Evolutionary conservation across 1,139 yeast genomes (phyloP), one percentile per base, ranked within the genome.

Genomic region (Cylindricascospora bacillispora): DNA sequence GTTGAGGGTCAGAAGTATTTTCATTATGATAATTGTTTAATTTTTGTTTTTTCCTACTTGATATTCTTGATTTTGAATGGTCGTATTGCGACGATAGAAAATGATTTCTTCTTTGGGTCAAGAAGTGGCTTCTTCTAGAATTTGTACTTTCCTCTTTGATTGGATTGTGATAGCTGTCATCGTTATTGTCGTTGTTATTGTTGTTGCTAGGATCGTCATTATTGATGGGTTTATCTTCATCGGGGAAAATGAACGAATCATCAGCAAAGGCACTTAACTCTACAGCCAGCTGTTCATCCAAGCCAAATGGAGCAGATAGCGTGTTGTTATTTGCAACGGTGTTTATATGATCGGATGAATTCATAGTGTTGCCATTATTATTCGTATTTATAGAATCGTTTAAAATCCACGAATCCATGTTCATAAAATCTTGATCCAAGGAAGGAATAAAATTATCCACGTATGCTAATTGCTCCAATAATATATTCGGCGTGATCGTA

Each of bases 251-350:
- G 42, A 78, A 78, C 6, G 78, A 66, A 38, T 77, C 85, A 44
- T 78, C 85, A 1, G 85, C 86, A 62, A 78, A 78, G 1, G 83
- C 85, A 12, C 83, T 79, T 41, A 78, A 60, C 49, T 78, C 89
- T 21, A 77, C 70, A 17, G 79, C 71, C 17, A 77, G 56, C 41
- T 77, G 77, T 33, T 77, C 81, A 45, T 77, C 85, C 23, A 71
- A 65, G 35, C 65, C 72, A 15, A 24, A 13, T 18, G 21, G 15
- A 7, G 18, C 11, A 6, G 20, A n/a, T 4, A 6, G n/a, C 13
- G 33, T 17, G 21, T 31, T 27, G 13, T 26, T 28, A 10, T 25
- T 22, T 13, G 12, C 19, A 12, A 15, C 17, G 17, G 18, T 18
- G 19, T 22, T 24, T n/a, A 26, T 25, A 15, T 16, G 20, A 6